A percentile compares a stretch with the other conserved stretches of the same genome.
These are phyloP conservation scores for Carex parvula DNA, from an alignment of 176 grass and related monocot species.

Conservation along the genomic window DNA sequence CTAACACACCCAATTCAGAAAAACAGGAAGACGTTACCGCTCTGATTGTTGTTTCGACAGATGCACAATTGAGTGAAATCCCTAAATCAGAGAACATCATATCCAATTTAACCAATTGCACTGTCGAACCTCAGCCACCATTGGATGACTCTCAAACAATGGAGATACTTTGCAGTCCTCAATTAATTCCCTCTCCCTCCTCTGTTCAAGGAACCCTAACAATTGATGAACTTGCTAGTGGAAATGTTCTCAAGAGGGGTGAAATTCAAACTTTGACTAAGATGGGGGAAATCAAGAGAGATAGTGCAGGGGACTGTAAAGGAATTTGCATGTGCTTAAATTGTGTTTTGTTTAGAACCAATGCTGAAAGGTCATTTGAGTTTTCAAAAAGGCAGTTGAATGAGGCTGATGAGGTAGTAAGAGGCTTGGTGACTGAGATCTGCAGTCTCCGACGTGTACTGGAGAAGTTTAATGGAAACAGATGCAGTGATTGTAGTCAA, in stretches of 20 bases:
- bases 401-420: slow-evolving; percentile 81
- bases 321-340: slow-evolving; percentile 81
- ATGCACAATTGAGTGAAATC: slow-evolving; percentile 28
- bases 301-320: slow-evolving; percentile 49
- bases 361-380: slow-evolving; percentile 67
- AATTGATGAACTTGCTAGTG: slow-evolving; percentile 42
- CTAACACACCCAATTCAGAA: background rate
- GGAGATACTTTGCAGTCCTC: slow-evolving; percentile 29
- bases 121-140: slow-evolving; percentile 29
- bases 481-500: slow-evolving; percentile 10
- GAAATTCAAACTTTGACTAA: slow-evolving; percentile 35
- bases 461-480: slow-evolving; percentile 41
- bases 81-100: slow-evolving; percentile 10
- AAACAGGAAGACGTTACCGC: background rate
- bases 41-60: slow-evolving; percentile 11
- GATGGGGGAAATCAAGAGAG: slow-evolving; percentile 67
- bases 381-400: slow-evolving; percentile 86
- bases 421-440: slow-evolving; percentile 56
- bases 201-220: slow-evolving; percentile 36
- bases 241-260: background rate
- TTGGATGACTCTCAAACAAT: slow-evolving; percentile 31
- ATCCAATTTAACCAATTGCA: slow-evolving; percentile 1
- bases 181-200: slow-evolving; percentile 5
- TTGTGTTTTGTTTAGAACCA: slow-evolving; percentile 55
- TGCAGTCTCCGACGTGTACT: slow-evolving; percentile 43